A percentile compares a stretch with the other conserved stretches of the same genome.
Evolutionary conservation across 164 flowering plant species (phyloP).

Genomic region (Vitis cinerea): DNA sequence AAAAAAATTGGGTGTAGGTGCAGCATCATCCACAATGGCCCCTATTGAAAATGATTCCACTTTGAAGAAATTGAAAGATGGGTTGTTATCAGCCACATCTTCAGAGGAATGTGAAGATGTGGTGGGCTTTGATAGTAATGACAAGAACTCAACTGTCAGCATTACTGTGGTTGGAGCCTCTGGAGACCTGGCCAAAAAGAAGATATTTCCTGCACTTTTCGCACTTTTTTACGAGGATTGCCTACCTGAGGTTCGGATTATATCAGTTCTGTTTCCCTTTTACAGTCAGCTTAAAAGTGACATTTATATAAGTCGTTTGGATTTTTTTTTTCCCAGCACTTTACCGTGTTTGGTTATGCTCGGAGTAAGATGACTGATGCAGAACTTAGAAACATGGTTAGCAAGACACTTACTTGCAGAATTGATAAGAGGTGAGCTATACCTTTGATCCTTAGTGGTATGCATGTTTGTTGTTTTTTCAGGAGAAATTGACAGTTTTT

Average conservation of each 20-base stretch:
- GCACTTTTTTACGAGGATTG: conserved; percentile 84
- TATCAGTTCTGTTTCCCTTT: background rate
- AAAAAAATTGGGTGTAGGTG: conserved; percentile 32
- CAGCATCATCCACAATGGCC: conserved; percentile 35
- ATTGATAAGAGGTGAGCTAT: conserved; percentile 74
- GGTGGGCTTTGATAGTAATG: conserved; percentile 22
- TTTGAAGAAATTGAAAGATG: conserved; percentile 36
- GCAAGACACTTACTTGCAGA: conserved; percentile 91
- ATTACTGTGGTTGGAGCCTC: conserved; percentile 96
- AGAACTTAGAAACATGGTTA: conserved; percentile 83
- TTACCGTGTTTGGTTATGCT: conserved; percentile 86
- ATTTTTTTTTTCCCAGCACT: conserved; percentile 55
- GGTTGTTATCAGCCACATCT: conserved; percentile 30
- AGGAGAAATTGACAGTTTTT: background rate
- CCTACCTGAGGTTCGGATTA: conserved; percentile 60
- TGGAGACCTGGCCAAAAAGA: conserved; percentile 98
- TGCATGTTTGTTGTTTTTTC: too few relatives aligned
- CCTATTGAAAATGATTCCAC: conserved; percentile 34
- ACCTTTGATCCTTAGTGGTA: background rate
- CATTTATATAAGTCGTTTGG: background rate
- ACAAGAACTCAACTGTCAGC: conserved; percentile 57
- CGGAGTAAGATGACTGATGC: conserved; percentile 95
- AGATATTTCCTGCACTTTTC: conserved; percentile 93
- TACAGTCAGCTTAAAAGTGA: background rate
- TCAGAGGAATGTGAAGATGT: conserved; percentile 29